A percentile compares a stretch with the other conserved stretches of the same genome.
These are phyloP conservation scores for Backusella liffmaniae DNA, from an alignment of 192 early-diverging fungal species.

Conservation along the genomic window DNA sequence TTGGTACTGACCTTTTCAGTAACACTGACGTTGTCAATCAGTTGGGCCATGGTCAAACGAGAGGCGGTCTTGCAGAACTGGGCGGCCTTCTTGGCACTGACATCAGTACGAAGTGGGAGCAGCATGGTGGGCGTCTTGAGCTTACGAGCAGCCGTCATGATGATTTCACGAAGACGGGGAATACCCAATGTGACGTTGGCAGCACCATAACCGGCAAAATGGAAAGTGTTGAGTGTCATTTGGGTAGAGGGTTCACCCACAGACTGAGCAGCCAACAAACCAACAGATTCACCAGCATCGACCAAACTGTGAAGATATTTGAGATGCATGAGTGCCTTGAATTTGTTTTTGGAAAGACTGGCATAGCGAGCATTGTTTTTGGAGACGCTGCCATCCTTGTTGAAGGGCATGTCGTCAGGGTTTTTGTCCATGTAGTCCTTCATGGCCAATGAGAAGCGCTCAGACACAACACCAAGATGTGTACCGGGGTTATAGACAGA, in stretches of 20 bases:
- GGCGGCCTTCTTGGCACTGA: slow-evolving; percentile 62
- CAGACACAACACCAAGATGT: slow-evolving; percentile 87
- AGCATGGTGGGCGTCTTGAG: slow-evolving; percentile 95
- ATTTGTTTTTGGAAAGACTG: slow-evolving; percentile 63
- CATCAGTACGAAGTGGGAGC: slow-evolving; percentile 68
- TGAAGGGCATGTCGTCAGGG: slow-evolving; percentile 61
- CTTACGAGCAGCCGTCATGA: slow-evolving; percentile 93
- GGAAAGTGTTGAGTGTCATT: slow-evolving; percentile 99
- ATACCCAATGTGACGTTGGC: slow-evolving; percentile 99
- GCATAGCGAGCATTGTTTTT: slow-evolving; percentile 59
- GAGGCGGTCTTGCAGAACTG: slow-evolving; percentile 72
- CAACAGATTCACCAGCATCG: slow-evolving; percentile 98
- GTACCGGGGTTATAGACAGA: slow-evolving; percentile 78
- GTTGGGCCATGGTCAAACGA: slow-evolving; percentile 74
- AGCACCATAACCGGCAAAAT: slow-evolving; percentile 95
- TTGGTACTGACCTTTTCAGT: slow-evolving; percentile 69
- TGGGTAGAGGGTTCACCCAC: slow-evolving; percentile 99
- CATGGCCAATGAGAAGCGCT: slow-evolving; percentile 81
- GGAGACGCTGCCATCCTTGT: slow-evolving; percentile 47
- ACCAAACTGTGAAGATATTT: slow-evolving; percentile 92
- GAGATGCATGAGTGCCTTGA: slow-evolving; percentile 90
- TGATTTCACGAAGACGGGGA: slow-evolving; percentile 98
- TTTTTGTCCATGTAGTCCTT: slow-evolving; percentile 86
- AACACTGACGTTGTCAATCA: slow-evolving; percentile 86
- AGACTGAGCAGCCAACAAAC: slow-evolving; percentile 93